phyloP scores from a whole-genome alignment of 1,284 basidiomycete species.

The Dichomitus squalens region DNA sequence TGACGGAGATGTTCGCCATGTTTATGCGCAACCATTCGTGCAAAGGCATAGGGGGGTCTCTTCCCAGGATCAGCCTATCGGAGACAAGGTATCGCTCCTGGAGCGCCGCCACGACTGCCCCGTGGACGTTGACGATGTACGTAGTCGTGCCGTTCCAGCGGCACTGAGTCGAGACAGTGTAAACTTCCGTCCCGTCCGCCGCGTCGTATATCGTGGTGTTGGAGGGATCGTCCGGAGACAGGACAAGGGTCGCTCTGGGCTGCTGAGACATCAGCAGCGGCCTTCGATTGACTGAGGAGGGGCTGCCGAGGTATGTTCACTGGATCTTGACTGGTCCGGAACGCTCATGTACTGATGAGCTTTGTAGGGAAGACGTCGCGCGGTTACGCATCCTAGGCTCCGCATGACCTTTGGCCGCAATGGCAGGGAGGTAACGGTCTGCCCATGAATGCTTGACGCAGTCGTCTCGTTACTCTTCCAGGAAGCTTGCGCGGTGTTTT shows the following conservation, averaged over 20 bases:
- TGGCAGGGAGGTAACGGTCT: too few species aligned
- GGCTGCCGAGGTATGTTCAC: not conserved
- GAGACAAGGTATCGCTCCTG: constrained; percentile 25
- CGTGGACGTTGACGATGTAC: constrained; percentile 31
- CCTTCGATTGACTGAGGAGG: not conserved
- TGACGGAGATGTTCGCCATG: constrained; percentile 38
- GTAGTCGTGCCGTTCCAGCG: constrained; percentile 33
- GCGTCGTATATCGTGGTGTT: constrained; percentile 41
- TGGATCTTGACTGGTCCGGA: not conserved
- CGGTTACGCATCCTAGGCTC: too few species aligned
- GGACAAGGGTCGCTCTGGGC: constrained; percentile 28
- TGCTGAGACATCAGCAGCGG: not conserved
- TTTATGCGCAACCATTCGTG: constrained; percentile 46
- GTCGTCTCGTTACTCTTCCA: too few species aligned
- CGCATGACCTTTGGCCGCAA: too few species aligned
- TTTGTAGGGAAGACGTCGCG: too few species aligned
- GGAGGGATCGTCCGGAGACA: constrained; percentile 44
- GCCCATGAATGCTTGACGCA: too few species aligned
- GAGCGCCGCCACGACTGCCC: constrained; percentile 25
- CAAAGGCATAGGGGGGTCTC: constrained; percentile 18
- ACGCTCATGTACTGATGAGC: too few species aligned
- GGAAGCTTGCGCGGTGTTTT: too few species aligned
- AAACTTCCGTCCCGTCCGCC: constrained; percentile 34
- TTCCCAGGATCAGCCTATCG: constrained; percentile 23
- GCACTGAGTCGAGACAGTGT: constrained; percentile 40